phyloP scores from a whole-genome alignment of 768 basidiomycete species.

The Pisolithus marmoratus region DNA sequence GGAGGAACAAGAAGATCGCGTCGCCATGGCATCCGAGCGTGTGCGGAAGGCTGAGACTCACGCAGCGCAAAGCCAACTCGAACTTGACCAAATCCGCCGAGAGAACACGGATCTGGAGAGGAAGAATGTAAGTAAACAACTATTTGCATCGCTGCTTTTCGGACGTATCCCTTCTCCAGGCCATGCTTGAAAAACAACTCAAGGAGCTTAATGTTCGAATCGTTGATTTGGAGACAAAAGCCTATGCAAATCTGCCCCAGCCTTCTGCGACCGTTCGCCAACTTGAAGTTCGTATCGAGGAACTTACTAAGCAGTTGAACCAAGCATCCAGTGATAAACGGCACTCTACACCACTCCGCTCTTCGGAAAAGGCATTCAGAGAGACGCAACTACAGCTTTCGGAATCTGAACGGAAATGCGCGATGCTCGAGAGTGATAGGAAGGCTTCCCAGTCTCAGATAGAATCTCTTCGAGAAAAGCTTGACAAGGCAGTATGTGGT shows the following conservation, averaged over 20 bases:
- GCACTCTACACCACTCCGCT: slow-evolving; percentile 28
- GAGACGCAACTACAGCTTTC: slow-evolving; percentile 50
- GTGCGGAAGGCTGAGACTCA: slow-evolving; percentile 79
- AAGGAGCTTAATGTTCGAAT: slow-evolving; percentile 81
- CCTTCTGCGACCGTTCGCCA: slow-evolving; percentile 51
- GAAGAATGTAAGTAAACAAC: slow-evolving; percentile 49
- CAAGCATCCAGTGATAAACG: slow-evolving; percentile 39
- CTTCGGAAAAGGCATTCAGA: slow-evolving; percentile 42
- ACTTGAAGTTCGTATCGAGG: slow-evolving; percentile 67
- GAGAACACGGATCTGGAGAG: slow-evolving; percentile 80
- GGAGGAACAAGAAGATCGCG: slow-evolving; percentile 74
- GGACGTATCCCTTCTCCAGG: slow-evolving; percentile 37
- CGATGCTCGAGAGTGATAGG: slow-evolving; percentile 61
- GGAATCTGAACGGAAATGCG: slow-evolving; percentile 58
- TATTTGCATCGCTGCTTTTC: background rate
- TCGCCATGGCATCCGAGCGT: slow-evolving; percentile 63
- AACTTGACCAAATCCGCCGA: slow-evolving; percentile 69
- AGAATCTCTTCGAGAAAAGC: slow-evolving; percentile 45
- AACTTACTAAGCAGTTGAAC: slow-evolving; percentile 46
- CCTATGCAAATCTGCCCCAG: slow-evolving; percentile 60
- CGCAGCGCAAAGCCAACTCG: slow-evolving; percentile 69
- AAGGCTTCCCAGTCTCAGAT: slow-evolving; percentile 56
- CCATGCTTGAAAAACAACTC: slow-evolving; percentile 76
- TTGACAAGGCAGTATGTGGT: slow-evolving; percentile 56
- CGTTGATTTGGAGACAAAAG: slow-evolving; percentile 76